Conservation (phyloP, 73 alveolate species). For the Loxodes magnus region DNA sequence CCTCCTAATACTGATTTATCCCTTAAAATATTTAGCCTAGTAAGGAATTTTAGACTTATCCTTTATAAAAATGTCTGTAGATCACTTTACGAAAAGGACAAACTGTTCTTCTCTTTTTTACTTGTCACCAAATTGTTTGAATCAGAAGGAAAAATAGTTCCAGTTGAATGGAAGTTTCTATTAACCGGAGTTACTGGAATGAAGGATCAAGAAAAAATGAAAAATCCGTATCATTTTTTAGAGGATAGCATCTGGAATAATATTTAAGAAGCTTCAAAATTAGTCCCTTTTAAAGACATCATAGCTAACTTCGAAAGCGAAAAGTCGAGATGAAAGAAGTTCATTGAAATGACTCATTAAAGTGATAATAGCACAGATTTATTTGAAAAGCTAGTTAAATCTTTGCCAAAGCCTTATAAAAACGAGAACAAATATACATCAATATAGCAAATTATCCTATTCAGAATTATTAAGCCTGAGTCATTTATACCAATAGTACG, state of each 20-base stretch:
- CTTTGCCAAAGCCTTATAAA: conserved; percentile 58
- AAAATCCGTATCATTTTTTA: conserved; percentile 16
- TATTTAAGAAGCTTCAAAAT: conserved; percentile 33
- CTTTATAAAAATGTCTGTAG: conserved; percentile 79
- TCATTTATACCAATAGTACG: conserved; percentile 60
- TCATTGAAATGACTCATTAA: conserved; percentile 54
- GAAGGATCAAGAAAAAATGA: not conserved
- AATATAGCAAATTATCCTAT: conserved; percentile 54
- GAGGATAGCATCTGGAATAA: conserved; percentile 25
- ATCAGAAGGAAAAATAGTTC: conserved; percentile 1
- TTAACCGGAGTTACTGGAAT: conserved; percentile 67
- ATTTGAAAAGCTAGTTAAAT: conserved; percentile 63
- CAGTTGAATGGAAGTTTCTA: conserved; percentile 42
- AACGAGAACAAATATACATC: conserved; percentile 35
- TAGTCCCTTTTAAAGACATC: conserved; percentile 52
- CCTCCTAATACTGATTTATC: conserved; percentile 52
- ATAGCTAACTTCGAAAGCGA: conserved; percentile 57
- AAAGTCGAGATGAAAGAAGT: conserved; percentile 60
- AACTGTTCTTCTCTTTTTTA: conserved; percentile 96
- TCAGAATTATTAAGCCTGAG: conserved; percentile 80
- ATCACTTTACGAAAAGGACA: conserved; percentile 97
- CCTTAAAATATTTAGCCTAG: conserved; percentile 57
- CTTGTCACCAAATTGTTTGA: conserved; percentile 71
- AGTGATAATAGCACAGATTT: conserved; percentile 49
- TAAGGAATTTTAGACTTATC: conserved; percentile 33